A percentile compares a stretch with the other conserved stretches of the same genome.
phyloP scores from a whole-genome alignment of 2,329 filamentous ascomycete species.

The Diaporthe humulicola region DNA sequence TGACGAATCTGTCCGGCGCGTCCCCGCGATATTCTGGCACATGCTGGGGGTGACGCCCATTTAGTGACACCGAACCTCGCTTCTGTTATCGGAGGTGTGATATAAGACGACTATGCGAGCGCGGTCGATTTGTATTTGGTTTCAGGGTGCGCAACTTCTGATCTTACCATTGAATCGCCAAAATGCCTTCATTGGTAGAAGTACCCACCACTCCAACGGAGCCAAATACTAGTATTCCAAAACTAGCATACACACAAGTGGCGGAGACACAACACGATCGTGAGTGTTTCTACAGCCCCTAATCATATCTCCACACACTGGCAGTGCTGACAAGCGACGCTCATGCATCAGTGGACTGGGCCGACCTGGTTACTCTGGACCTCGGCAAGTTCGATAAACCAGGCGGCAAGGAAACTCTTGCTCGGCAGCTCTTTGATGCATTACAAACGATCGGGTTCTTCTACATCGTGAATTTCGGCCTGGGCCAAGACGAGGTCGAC shows the following conservation, averaged over 20 bases:
- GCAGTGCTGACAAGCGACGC: background rate
- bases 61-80: too few species aligned
- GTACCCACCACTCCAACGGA: slow-evolving; percentile 52
- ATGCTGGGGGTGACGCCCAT: too few species aligned
- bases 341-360: slow-evolving; percentile 57
- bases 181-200: slow-evolving; percentile 43
- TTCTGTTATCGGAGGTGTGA: too few species aligned
- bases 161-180: background rate
- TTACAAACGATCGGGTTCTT: slow-evolving; percentile 69
- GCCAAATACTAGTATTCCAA: slow-evolving; percentile 37
- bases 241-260: slow-evolving; percentile 49
- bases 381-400: slow-evolving; percentile 66
- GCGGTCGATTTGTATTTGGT: background rate
- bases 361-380: slow-evolving; percentile 70
- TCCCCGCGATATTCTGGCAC: background rate
- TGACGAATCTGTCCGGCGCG: background rate
- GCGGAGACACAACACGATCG: slow-evolving; percentile 52
- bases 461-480: slow-evolving; percentile 73
- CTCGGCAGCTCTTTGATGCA: slow-evolving; percentile 67
- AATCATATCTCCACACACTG: too few species aligned
- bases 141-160: background rate
- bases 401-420: slow-evolving; percentile 66
- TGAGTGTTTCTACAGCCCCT: slow-evolving; percentile 41
- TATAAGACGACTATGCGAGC: background rate
- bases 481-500: slow-evolving; percentile 71